Evolutionary conservation across 106 monocot species (phyloP).

Genomic region (Vanilla planifolia): DNA sequence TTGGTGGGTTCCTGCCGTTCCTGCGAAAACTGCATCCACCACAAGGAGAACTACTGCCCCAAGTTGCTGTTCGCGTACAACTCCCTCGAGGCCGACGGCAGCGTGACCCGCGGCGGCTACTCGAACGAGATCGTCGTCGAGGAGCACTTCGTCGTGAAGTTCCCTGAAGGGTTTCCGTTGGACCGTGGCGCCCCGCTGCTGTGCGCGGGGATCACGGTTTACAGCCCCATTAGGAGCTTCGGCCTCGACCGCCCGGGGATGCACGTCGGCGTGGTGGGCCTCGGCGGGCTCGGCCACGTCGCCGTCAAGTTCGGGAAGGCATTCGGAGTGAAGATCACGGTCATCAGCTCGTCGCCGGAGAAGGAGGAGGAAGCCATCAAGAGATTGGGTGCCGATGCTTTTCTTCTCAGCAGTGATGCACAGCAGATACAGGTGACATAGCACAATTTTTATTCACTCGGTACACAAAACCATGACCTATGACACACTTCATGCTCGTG

Average conservation of each 20-base stretch:
- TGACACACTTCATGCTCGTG: conserved; percentile 1
- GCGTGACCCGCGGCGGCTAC: conserved; percentile 54
- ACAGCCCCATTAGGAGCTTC: conserved; percentile 7
- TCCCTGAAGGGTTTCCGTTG: conserved; percentile 1
- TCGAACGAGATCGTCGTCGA: conserved; percentile 47
- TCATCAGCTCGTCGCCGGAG: conserved; percentile 2
- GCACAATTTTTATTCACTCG: too few relatives aligned
- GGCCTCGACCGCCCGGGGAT: conserved; percentile 1
- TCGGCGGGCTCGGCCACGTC: conserved; percentile 14
- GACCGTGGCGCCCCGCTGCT: conserved; percentile 5
- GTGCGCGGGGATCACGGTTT: conserved; percentile 16
- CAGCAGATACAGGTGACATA: conserved; percentile 15
- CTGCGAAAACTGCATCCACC: conserved; percentile 37
- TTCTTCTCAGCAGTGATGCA: conserved; percentile 14
- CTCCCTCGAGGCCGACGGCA: conserved; percentile 25
- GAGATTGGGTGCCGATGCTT: conserved; percentile 8
- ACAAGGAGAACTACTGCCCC: conserved; percentile 62
- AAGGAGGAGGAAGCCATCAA: conserved; percentile 15
- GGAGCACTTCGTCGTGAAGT: conserved; percentile 33
- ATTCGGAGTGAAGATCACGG: conserved; percentile 16
- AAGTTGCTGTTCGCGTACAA: conserved; percentile 37
- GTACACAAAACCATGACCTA: too few relatives aligned
- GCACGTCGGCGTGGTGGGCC: conserved; percentile 9
- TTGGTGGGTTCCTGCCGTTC: conserved; percentile 47
- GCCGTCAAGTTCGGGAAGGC: conserved; percentile 18